Evolutionary conservation across 1,139 yeast species (phyloP).

Genomic region (Zygoascus sp.): DNA sequence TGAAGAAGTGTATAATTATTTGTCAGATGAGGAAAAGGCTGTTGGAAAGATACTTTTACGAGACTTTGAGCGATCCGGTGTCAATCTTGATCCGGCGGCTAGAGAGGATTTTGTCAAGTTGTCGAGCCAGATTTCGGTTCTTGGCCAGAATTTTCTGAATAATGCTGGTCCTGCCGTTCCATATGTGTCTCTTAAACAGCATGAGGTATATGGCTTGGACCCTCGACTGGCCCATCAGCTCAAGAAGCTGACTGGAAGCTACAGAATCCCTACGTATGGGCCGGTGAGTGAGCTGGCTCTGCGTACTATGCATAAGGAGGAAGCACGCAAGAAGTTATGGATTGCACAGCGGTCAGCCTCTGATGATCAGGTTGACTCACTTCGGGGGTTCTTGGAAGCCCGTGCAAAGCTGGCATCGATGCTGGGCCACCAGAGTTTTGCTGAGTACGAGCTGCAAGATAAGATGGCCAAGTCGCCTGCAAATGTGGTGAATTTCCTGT

Average conservation of each 20-base stretch:
- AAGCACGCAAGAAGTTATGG: conserved; percentile 69
- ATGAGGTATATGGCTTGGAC: conserved; percentile 38
- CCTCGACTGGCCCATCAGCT: conserved; percentile 33
- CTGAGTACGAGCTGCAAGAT: conserved; percentile 78
- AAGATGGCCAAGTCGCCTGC: conserved; percentile 86
- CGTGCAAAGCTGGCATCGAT: conserved; percentile 70
- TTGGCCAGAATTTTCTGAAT: conserved; percentile 76
- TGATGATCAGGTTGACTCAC: conserved; percentile 52
- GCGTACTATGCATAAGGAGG: conserved; percentile 52
- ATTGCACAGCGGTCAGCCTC: conserved; percentile 56
- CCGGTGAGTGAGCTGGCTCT: conserved; percentile 63
- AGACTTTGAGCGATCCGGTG: conserved; percentile 90
- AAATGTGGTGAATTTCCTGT: conserved; percentile 66
- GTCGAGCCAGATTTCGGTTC: conserved; percentile 74
- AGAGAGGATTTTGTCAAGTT: conserved; percentile 69
- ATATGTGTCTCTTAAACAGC: conserved; percentile 31
- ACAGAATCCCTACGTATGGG: conserved; percentile 63
- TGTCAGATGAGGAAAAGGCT: conserved; percentile 67
- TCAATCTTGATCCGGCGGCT: conserved; percentile 63
- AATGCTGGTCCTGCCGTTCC: conserved; percentile 41
- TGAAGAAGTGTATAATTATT: conserved; percentile 36
- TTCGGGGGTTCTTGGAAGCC: conserved; percentile 57
- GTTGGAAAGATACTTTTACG: conserved; percentile 77
- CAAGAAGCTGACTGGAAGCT: conserved; percentile 13
- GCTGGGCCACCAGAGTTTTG: conserved; percentile 67